phyloP scores from a whole-genome alignment of 306 rosid species.

The Carpinus fangiana region DNA sequence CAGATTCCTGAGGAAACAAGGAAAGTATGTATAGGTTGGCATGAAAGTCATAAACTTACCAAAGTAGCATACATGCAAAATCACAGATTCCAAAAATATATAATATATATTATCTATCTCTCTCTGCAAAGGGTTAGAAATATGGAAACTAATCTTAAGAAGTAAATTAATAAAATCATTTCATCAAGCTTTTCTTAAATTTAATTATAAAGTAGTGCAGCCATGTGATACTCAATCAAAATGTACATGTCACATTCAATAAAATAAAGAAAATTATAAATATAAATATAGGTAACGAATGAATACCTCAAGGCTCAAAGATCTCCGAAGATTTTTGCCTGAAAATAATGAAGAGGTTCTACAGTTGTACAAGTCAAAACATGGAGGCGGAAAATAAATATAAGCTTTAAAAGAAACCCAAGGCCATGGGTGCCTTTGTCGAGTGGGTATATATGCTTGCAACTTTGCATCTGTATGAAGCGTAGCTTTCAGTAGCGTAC shows the following conservation, averaged over 20 bases:
- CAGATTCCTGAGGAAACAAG: constrained; percentile 70
- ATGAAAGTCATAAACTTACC: neutral
- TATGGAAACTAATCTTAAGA: too few species aligned
- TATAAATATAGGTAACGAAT: too few species aligned
- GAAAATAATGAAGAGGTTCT: constrained; percentile 7
- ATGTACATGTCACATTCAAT: too few species aligned
- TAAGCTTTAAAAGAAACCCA: neutral
- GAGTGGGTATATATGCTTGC: neutral
- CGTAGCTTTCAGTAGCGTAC: constrained; percentile 23
- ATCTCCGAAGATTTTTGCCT: neutral
- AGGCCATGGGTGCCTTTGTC: neutral
- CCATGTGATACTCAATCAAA: too few species aligned
- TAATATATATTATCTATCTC: too few species aligned
- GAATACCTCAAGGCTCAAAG: too few species aligned
- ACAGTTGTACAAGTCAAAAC: neutral
- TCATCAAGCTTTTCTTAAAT: too few species aligned
- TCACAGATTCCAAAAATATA: neutral
- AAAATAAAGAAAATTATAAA: too few species aligned
- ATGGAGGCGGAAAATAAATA: neutral
- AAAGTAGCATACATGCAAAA: neutral
- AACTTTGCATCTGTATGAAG: constrained; percentile 2
- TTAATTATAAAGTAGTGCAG: too few species aligned
- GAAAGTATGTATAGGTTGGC: constrained; percentile 1
- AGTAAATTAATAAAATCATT: too few species aligned
- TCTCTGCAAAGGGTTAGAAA: too few species aligned